These are phyloP conservation scores for Drosera spatulata DNA, from an alignment of 179 eudicot species.

Conservation along the genomic window DNA sequence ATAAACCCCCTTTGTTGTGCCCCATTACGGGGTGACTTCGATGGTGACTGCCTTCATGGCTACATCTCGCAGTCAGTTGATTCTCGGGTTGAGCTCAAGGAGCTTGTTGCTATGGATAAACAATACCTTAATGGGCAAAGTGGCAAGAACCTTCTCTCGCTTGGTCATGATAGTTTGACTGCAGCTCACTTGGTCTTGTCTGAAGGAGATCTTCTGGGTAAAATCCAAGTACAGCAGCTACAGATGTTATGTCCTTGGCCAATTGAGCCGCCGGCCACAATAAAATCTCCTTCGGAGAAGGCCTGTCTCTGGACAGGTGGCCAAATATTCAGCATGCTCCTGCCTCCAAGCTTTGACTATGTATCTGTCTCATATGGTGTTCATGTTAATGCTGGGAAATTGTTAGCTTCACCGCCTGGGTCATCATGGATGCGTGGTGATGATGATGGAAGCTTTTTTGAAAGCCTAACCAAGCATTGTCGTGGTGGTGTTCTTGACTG, in stretches of 20 bases:
- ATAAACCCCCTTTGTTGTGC: constrained; percentile 80
- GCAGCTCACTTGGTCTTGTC: constrained; percentile 66
- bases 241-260: constrained; percentile 54
- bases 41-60: constrained; percentile 94
- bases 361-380: constrained; percentile 31
- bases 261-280: constrained; percentile 27
- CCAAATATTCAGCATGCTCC: constrained; percentile 60
- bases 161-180: constrained; percentile 83
- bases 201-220: constrained; percentile 39
- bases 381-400: constrained; percentile 50
- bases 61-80: constrained; percentile 76
- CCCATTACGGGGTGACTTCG: constrained; percentile 89
- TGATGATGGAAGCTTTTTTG: constrained; percentile 44
- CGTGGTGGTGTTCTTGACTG: constrained; percentile 35
- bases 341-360: constrained; percentile 57
- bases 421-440: constrained; percentile 81
- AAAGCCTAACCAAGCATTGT: constrained; percentile 44
- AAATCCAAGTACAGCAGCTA: constrained; percentile 61
- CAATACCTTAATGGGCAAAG: constrained; percentile 71
- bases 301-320: constrained; percentile 62
- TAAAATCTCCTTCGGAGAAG: constrained; percentile 14
- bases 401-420: constrained; percentile 41
- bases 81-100: constrained; percentile 62
- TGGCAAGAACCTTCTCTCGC: constrained; percentile 58
- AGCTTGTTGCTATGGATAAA: constrained; percentile 65